Base-by-base conservation (phyloP, 768 basidiomycete genomes). In the Trametes coccinea region DNA sequence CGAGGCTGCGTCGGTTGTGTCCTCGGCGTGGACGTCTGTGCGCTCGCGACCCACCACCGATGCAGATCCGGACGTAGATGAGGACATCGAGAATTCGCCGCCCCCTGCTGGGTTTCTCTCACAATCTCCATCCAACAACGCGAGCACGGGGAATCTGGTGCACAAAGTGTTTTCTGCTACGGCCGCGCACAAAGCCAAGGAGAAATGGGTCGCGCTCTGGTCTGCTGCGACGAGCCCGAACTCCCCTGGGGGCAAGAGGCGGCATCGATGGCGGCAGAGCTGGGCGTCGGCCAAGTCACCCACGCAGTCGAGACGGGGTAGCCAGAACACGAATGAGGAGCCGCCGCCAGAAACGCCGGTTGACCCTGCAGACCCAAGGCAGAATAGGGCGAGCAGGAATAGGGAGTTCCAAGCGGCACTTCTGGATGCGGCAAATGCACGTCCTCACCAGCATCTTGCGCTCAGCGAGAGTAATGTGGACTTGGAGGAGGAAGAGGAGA, bases 161-260 rank as follows among this genome's bases (percentile, higher is more conserved):
- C 67, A 71, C 14, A 80, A 79, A 41, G 60, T 76, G 16, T 77
- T 77, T 46, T 60, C 81, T 27, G 67, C 72, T 9, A 55, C 72
- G 17, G 79, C 79, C n/a, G 83, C 80, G 7, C 78, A 80, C 52
- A 84, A 80, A 65, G 85, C 82, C 31, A 87, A 85, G 66, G 71
- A 78, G 43, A 84, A 81, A 68, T 86, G 83, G 81, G 68, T 83
- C 27, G 63, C 81, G 0, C 63, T 87, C 29, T 67, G 84, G 27
- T 77, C 79, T 4, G 73, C 78, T 5, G 40, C 72, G 14, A 37
- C 46, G 6, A 43, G 53, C 29, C 57, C 62, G 3, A 60, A 22
- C 37, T 51, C 53, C 13, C 39, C 52, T 9, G 40, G n/a, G 46
- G 53, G 16, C 33, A 61, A 53, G 47, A 61, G 45, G 56, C 60